Evolutionary conservation across 345 rosid species (phyloP).

Genomic region (Acer yangbiense): DNA sequence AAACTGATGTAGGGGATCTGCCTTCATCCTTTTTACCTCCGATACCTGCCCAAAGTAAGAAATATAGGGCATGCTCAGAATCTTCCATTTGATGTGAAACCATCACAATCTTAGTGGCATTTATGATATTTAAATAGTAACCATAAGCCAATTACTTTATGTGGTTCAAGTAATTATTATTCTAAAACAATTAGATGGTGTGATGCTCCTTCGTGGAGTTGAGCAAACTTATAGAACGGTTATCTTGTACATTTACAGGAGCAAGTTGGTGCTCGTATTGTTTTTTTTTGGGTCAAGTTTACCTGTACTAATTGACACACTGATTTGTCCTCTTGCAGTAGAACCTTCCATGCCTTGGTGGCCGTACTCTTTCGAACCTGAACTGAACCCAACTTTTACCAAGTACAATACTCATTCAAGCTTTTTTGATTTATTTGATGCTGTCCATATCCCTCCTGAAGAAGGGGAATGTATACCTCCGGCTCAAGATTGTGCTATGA

Average conservation of each 20-base stretch:
- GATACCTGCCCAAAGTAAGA: constrained; percentile 26
- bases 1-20: constrained; percentile 28
- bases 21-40: constrained; percentile 24
- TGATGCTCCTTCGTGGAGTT: constrained; percentile 21
- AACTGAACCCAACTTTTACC: not conserved
- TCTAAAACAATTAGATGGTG: constrained; percentile 16
- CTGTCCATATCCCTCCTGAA: constrained; percentile 30
- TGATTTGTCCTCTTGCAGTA: constrained; percentile 17
- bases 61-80: constrained; percentile 16
- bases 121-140: constrained; percentile 19
- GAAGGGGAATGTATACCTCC: constrained; percentile 26
- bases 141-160: constrained; percentile 23
- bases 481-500: constrained; percentile 28
- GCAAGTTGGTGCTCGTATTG: constrained; percentile 16
- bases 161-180: constrained; percentile 27
- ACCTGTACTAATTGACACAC: constrained; percentile 5
- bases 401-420: constrained; percentile 12
- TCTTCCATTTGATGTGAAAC: constrained; percentile 23
- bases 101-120: constrained; percentile 7
- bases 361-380: not conserved
- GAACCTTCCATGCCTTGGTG: constrained; percentile 24
- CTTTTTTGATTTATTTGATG: constrained; percentile 17
- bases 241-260: constrained; percentile 8
- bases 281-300: constrained; percentile 5
- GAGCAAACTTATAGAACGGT: constrained; percentile 14